Percentiles rank a stretch among this genome's conserved stretches.
Evolutionary conservation across 2,329 filamentous ascomycete species (phyloP).

Genomic region (Fonsecaea multimorphosa): DNA sequence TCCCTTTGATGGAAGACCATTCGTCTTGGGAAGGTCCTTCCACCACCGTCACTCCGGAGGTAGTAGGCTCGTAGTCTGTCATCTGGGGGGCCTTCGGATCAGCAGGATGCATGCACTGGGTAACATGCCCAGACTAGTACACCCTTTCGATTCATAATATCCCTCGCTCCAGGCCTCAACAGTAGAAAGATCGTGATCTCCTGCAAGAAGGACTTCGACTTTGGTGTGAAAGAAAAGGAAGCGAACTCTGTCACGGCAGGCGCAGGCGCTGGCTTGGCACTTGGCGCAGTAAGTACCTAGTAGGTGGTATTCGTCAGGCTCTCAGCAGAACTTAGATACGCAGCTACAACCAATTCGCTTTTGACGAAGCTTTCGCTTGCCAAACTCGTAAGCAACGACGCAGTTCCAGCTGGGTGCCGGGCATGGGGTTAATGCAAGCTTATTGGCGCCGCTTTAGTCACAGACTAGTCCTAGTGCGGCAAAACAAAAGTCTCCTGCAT

Average conservation of each 20-base stretch:
- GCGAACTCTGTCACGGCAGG: too few species aligned
- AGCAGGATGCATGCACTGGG: not conserved
- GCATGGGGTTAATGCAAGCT: too few species aligned
- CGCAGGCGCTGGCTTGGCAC: too few species aligned
- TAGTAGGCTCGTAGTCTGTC: not conserved
- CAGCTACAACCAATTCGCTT: too few species aligned
- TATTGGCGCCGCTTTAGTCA: not conserved
- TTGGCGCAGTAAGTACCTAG: too few species aligned
- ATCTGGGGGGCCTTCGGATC: not conserved
- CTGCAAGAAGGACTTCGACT: not conserved
- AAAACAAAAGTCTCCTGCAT: constrained; percentile 22
- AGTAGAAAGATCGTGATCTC: not conserved
- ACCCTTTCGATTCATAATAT: not conserved
- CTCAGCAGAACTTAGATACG: too few species aligned
- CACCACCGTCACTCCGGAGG: constrained; percentile 10
- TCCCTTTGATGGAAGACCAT: constrained; percentile 21
- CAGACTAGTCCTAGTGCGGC: not conserved
- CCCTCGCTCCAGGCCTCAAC: not conserved
- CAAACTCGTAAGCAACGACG: not conserved
- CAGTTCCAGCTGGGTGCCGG: not conserved
- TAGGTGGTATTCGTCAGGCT: too few species aligned
- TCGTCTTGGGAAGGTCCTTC: constrained; percentile 17
- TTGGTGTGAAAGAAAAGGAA: not conserved
- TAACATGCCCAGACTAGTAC: not conserved
- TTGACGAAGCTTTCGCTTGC: too few species aligned